These are phyloP conservation scores for Prunus dulcis DNA, from an alignment of 306 rosid genomes.

Conservation along the genomic window DNA sequence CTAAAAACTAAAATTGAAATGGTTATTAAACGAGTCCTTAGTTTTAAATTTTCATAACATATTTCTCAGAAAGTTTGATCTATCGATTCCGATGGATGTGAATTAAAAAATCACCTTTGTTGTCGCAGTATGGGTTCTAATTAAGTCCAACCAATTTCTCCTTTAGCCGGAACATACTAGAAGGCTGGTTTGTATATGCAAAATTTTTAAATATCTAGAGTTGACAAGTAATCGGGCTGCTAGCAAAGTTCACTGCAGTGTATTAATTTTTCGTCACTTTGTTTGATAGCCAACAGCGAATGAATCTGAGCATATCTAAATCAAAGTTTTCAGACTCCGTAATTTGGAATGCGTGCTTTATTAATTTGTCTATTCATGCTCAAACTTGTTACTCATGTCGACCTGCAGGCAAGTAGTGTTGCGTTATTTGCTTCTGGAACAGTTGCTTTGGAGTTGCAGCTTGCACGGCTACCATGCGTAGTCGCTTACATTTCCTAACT, in stretches of 20 bases:
- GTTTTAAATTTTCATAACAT: neutral
- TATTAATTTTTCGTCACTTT: neutral
- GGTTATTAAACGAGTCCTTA: too few species aligned
- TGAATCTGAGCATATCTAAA: neutral
- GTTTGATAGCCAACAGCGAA: neutral
- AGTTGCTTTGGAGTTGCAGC: slow-evolving; percentile 75
- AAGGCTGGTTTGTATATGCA: neutral
- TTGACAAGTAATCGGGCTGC: neutral
- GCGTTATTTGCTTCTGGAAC: slow-evolving; percentile 93
- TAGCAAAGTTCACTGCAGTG: neutral
- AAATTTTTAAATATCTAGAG: neutral
- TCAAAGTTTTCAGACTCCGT: neutral
- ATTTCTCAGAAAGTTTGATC: neutral
- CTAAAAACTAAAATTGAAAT: too few species aligned
- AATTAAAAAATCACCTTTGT: neutral
- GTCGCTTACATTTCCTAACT: slow-evolving; percentile 81
- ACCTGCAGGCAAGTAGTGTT: slow-evolving; percentile 52
- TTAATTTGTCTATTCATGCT: neutral
- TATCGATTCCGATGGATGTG: neutral
- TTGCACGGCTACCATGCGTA: slow-evolving; percentile 77
- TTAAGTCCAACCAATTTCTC: neutral
- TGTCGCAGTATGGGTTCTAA: neutral
- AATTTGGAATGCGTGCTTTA: neutral
- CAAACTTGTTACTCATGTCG: neutral
- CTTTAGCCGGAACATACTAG: neutral